These are phyloP conservation scores for Fonsecaea monophora DNA, from an alignment of 2,329 filamentous ascomycete genomes.

Conservation along the genomic window DNA sequence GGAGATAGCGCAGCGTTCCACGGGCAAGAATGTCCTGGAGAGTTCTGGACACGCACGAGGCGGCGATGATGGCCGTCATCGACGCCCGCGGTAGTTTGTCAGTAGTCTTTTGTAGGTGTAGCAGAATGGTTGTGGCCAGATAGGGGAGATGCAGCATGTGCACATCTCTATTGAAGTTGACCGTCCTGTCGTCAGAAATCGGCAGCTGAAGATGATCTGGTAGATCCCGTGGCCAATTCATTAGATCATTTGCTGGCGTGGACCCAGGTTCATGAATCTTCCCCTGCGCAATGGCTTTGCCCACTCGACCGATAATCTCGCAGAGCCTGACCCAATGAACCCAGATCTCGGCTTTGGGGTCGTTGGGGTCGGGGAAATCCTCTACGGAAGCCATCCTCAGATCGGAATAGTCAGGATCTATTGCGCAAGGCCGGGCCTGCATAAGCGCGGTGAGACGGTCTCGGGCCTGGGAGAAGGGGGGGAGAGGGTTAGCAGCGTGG, in stretches of 20 bases:
- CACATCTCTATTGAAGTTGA: constrained; percentile 50
- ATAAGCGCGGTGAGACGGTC: constrained; percentile 52
- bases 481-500: background rate
- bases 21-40: constrained; percentile 50
- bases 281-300: constrained; percentile 47
- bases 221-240: constrained; percentile 47
- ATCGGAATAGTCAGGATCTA: constrained; percentile 52
- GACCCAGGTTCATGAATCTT: constrained; percentile 36
- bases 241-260: constrained; percentile 45
- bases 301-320: constrained; percentile 50
- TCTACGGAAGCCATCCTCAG: constrained; percentile 48
- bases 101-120: background rate
- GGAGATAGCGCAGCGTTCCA: constrained; percentile 50
- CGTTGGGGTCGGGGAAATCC: constrained; percentile 48
- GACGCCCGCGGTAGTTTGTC: constrained; percentile 12
- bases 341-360: constrained; percentile 49
- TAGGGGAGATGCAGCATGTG: constrained; percentile 53
- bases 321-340: constrained; percentile 53
- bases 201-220: constrained; percentile 46
- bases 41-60: constrained; percentile 50
- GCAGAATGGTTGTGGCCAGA: constrained; percentile 34
- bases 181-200: constrained; percentile 42
- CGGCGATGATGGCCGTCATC: constrained; percentile 39
- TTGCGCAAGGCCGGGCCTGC: constrained; percentile 54
- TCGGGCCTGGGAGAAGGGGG: constrained; percentile 38